Evolutionary conservation across 352 stramenopile species (phyloP).

Genomic region (Phytophthora sp.): DNA sequence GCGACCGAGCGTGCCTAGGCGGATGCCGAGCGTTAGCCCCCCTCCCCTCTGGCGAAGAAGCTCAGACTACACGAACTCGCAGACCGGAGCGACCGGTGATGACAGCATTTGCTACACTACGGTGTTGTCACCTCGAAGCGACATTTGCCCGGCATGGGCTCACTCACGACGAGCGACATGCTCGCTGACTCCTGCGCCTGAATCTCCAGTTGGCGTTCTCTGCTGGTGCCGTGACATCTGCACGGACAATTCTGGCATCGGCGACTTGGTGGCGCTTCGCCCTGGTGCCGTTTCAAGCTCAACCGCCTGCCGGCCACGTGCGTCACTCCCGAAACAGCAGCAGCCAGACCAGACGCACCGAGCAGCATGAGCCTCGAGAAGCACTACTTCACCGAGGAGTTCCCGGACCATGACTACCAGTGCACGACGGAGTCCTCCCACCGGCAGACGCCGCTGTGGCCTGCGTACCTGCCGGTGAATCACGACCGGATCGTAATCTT

Average conservation of each 20-base stretch:
- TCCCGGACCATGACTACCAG: slow-evolving; percentile 71
- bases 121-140: slow-evolving; percentile 15
- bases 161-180: slow-evolving; percentile 6
- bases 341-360: not conserved
- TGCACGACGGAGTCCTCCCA: slow-evolving; percentile 65
- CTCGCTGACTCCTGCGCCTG: not conserved
- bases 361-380: slow-evolving; percentile 26
- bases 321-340: slow-evolving; percentile 20
- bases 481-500: slow-evolving; percentile 76
- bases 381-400: slow-evolving; percentile 76
- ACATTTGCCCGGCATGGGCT: slow-evolving; percentile 5
- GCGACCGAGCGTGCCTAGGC: too few relatives aligned
- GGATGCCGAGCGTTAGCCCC: too few relatives aligned
- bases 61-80: too few relatives aligned
- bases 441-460: slow-evolving; percentile 70
- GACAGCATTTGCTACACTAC: too few relatives aligned
- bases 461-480: slow-evolving; percentile 61
- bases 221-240: not conserved
- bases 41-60: too few relatives aligned
- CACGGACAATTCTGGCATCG: not conserved
- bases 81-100: too few relatives aligned
- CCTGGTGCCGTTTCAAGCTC: not conserved
- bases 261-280: too few relatives aligned
- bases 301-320: not conserved
- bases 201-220: not conserved